Percentiles rank a stretch among this genome's conserved stretches.
phyloP scores from a whole-genome alignment of 257 asterid species.

The Solanum chaucha region DNA sequence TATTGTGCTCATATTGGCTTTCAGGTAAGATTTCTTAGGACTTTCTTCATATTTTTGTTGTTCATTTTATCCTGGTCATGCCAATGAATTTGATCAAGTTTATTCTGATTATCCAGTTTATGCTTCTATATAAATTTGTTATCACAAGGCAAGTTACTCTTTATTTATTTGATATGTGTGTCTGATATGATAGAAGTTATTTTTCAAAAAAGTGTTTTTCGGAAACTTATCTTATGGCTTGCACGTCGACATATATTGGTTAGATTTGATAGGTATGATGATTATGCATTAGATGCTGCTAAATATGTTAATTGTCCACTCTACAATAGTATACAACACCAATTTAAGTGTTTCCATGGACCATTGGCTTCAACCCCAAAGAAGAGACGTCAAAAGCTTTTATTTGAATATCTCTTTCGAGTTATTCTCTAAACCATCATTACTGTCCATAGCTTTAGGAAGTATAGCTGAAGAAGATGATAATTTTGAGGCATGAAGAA shows the following conservation, averaged over 20 bases:
- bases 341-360: no score
- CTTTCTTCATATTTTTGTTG: neutral
- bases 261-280: neutral
- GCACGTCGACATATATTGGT: neutral
- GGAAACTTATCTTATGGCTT: neutral
- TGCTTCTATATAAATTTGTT: neutral
- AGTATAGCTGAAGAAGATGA: neutral
- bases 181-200: neutral
- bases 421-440: neutral
- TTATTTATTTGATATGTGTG: neutral
- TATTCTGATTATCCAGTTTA: neutral
- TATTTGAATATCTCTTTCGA: neutral
- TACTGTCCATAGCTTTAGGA: neutral
- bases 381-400: no score
- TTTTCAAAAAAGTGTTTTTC: neutral
- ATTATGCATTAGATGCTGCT: neutral
- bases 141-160: neutral
- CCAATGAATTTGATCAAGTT: rapidly evolving
- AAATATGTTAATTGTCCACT: no score
- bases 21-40: neutral
- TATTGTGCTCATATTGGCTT: neutral
- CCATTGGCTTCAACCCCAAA: no score
- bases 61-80: neutral
- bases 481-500: neutral
- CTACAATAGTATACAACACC: no score